A percentile compares a stretch with the other conserved stretches of the same genome.
Conservation (phyloP, 306 rosid genomes). For the barrel medic (Medicago truncatula) region MtrunA17r5.0-ANR NC_053045.1:62489501-62490000, state of each 20-base stretch:
- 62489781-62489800: slow-evolving; percentile 84
- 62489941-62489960: slow-evolving; percentile 72
- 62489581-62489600: slow-evolving; percentile 71
- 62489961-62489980: slow-evolving; percentile 83
- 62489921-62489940: slow-evolving; percentile 88
- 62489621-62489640: slow-evolving; percentile 92
- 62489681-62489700: slow-evolving; percentile 58
- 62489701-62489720: slow-evolving; percentile 65
- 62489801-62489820: slow-evolving; percentile 66
- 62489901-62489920: slow-evolving; percentile 76
- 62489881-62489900: slow-evolving; percentile 79
- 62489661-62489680: slow-evolving; percentile 76
- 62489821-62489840: slow-evolving; percentile 55
- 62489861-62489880: slow-evolving; percentile 60
- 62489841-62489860: slow-evolving; percentile 74
- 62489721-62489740: slow-evolving; percentile 90
- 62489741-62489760: slow-evolving; percentile 92
- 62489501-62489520: slow-evolving; percentile 75
- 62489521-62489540: slow-evolving; percentile 78
- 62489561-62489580: slow-evolving; percentile 84
- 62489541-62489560: slow-evolving; percentile 84
- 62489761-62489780: slow-evolving; percentile 91
- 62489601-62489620: slow-evolving; percentile 91
- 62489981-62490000: slow-evolving; percentile 71
- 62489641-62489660: slow-evolving; percentile 84